Evolutionary conservation across 2,329 filamentous ascomycete genomes (phyloP).

Genomic region (Fusarium nisikadoi): DNA sequence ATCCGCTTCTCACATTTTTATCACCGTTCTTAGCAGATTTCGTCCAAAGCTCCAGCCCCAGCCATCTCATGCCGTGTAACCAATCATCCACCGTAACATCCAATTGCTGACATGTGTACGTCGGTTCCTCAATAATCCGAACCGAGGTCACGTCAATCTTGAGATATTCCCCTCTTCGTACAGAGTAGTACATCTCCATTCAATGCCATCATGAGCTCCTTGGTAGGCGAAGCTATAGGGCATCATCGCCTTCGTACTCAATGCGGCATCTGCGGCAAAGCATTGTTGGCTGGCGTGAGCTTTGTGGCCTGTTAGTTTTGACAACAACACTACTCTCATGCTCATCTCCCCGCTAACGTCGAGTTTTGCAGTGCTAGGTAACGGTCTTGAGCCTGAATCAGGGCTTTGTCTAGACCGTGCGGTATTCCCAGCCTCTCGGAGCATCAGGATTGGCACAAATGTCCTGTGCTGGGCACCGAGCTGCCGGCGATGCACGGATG

Average conservation of each 20-base stretch:
- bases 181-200: neutral
- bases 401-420: neutral
- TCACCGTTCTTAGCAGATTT: accelerated
- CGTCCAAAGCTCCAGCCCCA: accelerated
- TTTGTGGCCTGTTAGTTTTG: slow-evolving; percentile 2
- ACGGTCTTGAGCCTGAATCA: neutral
- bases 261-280: slow-evolving; percentile 7
- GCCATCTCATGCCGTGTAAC: neutral
- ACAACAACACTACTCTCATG: accelerated
- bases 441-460: neutral
- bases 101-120: neutral
- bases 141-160: neutral
- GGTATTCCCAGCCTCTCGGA: neutral
- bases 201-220: neutral
- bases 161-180: neutral
- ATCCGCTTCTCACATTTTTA: accelerated
- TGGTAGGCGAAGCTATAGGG: neutral
- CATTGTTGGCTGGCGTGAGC: neutral
- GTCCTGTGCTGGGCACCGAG: neutral
- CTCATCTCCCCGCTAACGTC: neutral
- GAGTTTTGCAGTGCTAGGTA: neutral
- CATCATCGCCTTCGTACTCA: slow-evolving; percentile 2
- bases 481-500: slow-evolving; percentile 1
- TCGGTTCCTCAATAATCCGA: slow-evolving; percentile 16
- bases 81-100: neutral